Conservation (phyloP, 2,329 filamentous ascomycete genomes). For the Byssothecium circinans region DNA sequence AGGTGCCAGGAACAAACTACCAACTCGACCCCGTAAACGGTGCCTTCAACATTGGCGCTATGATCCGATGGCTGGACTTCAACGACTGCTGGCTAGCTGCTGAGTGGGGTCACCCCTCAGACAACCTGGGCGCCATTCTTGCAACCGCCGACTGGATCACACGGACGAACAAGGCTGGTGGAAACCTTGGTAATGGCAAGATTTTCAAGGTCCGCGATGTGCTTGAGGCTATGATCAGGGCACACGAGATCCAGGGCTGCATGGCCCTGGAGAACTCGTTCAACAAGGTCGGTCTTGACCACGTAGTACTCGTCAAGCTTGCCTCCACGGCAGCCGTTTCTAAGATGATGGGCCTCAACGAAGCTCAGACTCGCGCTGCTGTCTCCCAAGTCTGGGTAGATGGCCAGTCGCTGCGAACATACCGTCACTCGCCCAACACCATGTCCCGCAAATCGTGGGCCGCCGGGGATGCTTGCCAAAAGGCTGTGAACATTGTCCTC, state of each 20-base stretch:
- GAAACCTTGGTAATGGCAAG: conserved; percentile 70
- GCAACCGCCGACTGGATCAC: conserved; percentile 97
- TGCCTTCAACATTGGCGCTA: conserved; percentile 98
- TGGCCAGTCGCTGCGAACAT: conserved; percentile 92
- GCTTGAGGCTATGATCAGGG: conserved; percentile 97
- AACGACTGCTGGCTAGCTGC: conserved; percentile 99
- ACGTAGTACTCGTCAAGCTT: conserved; percentile 97
- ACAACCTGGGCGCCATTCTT: conserved; percentile 96
- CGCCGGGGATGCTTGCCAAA: conserved; percentile 95
- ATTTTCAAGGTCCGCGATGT: conserved; percentile 87
- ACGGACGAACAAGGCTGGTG: conserved; percentile 86
- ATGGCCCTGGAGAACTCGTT: conserved; percentile 96
- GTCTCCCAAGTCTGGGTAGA: conserved; percentile 98
- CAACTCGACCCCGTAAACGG: conserved; percentile 93
- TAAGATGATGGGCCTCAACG: conserved; percentile 87
- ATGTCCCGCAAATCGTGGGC: conserved; percentile 99
- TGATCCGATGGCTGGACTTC: conserved; percentile 99
- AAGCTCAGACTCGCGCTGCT: conserved; percentile 90
- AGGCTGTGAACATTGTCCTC: conserved; percentile 85
- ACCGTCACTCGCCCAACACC: conserved; percentile 97
- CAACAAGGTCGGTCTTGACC: conserved; percentile 98
- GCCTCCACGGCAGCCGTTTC: conserved; percentile 92
- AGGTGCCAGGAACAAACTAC: conserved; percentile 88
- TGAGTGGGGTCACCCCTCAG: conserved; percentile 98
- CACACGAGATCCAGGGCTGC: conserved; percentile 98